A percentile compares a stretch with the other conserved stretches of the same genome.
Evolutionary conservation across 129 eudicot genomes (phyloP).

Genomic region (Chrysanthemum makinoi): DNA sequence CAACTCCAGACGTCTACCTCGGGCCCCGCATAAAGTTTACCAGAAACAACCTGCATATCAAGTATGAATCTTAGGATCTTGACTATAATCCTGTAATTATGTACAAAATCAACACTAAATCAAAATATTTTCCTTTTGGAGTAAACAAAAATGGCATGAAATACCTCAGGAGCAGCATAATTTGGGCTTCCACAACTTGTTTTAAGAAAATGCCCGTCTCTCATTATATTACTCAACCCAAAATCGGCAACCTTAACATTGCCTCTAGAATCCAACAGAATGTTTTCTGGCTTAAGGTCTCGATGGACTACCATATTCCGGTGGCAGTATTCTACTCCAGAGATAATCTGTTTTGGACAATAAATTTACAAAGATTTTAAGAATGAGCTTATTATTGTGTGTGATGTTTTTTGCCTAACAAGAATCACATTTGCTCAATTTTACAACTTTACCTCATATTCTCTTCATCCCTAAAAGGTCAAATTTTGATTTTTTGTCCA

Average conservation of each 20-base stretch:
- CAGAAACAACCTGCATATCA: constrained; percentile 74
- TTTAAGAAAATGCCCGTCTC: constrained; percentile 80
- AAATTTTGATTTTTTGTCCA: neutral
- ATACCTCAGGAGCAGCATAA: constrained; percentile 94
- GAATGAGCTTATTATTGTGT: constrained; percentile 2
- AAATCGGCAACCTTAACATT: constrained; percentile 81
- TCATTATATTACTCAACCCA: constrained; percentile 82
- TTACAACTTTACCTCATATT: neutral
- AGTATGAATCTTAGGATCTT: constrained; percentile 2
- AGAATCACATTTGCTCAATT: neutral
- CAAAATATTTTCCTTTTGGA: neutral
- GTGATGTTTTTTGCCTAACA: neutral
- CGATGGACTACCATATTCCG: constrained; percentile 89
- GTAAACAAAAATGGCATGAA: neutral
- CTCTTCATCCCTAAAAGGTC: constrained; percentile 3
- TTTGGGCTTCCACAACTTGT: constrained; percentile 95
- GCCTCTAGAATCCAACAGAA: constrained; percentile 64
- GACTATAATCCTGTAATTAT: neutral
- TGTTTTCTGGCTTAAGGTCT: constrained; percentile 81
- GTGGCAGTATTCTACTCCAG: constrained; percentile 88
- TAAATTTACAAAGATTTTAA: neutral
- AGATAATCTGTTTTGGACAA: constrained; percentile 43
- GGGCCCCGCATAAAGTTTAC: constrained; percentile 82
- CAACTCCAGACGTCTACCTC: constrained; percentile 96
- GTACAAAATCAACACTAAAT: too few species aligned